Conservation (phyloP, 805 yeast genomes). For the Lipomyces lipofer region DNA sequence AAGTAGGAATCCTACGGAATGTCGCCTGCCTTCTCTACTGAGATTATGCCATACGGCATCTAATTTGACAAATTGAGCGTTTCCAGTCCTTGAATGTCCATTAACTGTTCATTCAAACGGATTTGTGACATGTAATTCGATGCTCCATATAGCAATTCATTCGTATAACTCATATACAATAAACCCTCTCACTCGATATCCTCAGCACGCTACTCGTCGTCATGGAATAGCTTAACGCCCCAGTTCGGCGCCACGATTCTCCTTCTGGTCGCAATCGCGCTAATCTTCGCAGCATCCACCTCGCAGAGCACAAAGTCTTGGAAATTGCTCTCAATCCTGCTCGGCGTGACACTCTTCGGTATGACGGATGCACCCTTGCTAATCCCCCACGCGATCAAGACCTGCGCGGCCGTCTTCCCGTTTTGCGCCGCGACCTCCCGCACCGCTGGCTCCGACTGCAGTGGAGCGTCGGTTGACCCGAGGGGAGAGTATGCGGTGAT, state of each 20-base stretch:
- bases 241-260: conserved; percentile 17
- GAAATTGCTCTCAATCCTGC: conserved; percentile 52
- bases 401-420: conserved; percentile 49
- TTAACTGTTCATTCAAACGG: no score
- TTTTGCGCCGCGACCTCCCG: conserved; percentile 58
- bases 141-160: no score
- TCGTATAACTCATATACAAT: no score
- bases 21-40: no score
- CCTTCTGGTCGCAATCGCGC: conserved; percentile 13
- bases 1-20: no score
- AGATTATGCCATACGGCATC: no score
- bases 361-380: conserved; percentile 59
- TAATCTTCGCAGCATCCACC: conserved; percentile 45
- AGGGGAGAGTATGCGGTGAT: conserved; percentile 78
- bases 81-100: no score
- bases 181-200: neutral
- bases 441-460: conserved; percentile 49
- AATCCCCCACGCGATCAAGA: conserved; percentile 58
- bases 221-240: conserved; percentile 18
- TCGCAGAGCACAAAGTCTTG: conserved; percentile 44
- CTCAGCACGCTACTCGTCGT: neutral
- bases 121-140: no score
- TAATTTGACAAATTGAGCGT: no score
- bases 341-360: conserved; percentile 68
- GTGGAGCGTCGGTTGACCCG: conserved; percentile 47